Evolutionary conservation across 768 basidiomycete genomes (phyloP).

Genomic region (Lactarius quietus): DNA sequence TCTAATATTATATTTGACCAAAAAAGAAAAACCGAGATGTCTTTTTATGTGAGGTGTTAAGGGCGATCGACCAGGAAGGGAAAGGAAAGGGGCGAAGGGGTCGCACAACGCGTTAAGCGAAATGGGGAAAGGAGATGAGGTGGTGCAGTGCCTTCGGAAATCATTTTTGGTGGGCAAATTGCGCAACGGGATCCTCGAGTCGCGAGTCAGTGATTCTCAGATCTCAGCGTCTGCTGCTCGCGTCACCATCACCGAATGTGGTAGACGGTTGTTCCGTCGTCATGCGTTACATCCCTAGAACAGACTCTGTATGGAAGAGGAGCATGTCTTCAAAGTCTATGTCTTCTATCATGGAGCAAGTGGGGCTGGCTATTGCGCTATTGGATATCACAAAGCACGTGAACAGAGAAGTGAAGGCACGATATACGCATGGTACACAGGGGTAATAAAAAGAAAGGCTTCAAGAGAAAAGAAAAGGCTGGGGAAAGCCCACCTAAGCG

Average conservation of each 20-base stretch:
- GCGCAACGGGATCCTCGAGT: neutral
- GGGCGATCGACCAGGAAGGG: neutral
- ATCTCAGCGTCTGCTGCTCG: neutral
- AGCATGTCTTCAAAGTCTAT: neutral
- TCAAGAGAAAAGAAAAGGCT: neutral
- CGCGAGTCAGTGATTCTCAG: neutral
- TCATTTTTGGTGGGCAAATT: neutral
- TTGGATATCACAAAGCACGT: conserved; percentile 16
- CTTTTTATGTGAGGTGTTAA: neutral
- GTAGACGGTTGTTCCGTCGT: neutral
- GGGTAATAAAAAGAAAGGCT: conserved; percentile 1
- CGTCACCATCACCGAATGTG: neutral
- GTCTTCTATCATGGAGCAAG: neutral
- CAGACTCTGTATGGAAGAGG: neutral
- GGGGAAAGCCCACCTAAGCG: neutral
- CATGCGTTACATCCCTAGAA: neutral
- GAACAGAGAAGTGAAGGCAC: conserved; percentile 9
- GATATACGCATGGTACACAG: conserved; percentile 19
- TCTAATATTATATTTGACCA: neutral
- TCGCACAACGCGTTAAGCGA: neutral
- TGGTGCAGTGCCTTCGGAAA: conserved; percentile 1
- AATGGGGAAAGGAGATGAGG: neutral
- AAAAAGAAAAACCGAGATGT: neutral
- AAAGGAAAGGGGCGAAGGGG: neutral
- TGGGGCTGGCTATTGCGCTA: conserved; percentile 9